Conservation (phyloP, 2,329 filamentous ascomycete genomes). For the Trichoderma breve region DNA sequence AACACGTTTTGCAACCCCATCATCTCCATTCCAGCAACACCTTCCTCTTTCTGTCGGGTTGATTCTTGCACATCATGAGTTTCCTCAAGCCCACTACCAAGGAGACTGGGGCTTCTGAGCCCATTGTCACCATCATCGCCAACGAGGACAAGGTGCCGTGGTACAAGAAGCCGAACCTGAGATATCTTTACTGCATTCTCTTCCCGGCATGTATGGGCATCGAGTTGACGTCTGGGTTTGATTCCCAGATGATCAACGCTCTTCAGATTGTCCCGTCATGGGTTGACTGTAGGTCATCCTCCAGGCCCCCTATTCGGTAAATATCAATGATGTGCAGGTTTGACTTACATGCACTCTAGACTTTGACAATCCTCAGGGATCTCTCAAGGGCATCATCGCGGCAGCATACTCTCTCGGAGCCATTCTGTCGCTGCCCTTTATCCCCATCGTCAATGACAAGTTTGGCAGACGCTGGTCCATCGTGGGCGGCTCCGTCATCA, state of each 20-base stretch:
- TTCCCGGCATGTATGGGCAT: constrained; percentile 9
- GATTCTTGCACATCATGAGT: background rate
- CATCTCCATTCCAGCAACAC: background rate
- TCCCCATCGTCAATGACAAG: background rate
- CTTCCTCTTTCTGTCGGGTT: background rate
- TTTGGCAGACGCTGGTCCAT: constrained; percentile 4
- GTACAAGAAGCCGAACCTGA: constrained; percentile 8
- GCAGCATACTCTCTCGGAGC: constrained; percentile 3
- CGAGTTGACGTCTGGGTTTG: constrained; percentile 4
- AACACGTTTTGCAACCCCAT: background rate
- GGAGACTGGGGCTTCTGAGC: background rate
- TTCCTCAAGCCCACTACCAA: background rate
- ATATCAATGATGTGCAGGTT: background rate
- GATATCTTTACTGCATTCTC: constrained; percentile 4
- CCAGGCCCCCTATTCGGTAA: background rate
- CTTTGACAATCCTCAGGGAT: background rate
- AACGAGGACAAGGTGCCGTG: constrained; percentile 3
- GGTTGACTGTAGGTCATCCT: background rate
- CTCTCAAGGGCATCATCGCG: background rate
- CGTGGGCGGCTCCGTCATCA: background rate
- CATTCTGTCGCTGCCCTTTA: constrained; percentile 2
- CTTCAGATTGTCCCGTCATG: constrained; percentile 11
- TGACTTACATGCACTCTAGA: background rate
- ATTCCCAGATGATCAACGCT: constrained; percentile 6
- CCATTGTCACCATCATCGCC: background rate